Base-by-base conservation (phyloP, 148 eudicot genomes). In the Rhododendron henanense region DNA sequence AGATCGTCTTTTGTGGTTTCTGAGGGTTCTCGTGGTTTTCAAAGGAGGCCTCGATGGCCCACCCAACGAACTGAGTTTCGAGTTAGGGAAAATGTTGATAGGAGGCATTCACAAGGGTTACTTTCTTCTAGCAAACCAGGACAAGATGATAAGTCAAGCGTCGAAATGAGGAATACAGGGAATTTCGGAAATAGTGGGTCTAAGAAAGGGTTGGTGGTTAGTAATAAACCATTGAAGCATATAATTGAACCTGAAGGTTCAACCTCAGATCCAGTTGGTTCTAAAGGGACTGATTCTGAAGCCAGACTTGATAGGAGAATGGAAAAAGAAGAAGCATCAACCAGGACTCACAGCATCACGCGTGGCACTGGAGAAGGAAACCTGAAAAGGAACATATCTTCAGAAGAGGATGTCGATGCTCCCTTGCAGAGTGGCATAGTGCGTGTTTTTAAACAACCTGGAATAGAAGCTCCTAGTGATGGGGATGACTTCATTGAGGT, bases 401-500 rank as follows among this genome's bases (percentile, higher is more conserved):
- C 93, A 55, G 98, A 93, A 87, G 97, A 91, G 73, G 95, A 97
- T 89, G 91, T 91, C 82, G 98, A 94, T 89, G 96, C 96, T 83
- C 99, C 99, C 41, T 88, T 95, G 92, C 98, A 95, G 85, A 95
- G 94, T 88, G 99, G 99, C 79, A 85, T 97, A 82, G 98, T 95
- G 51, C 92, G 93, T 53, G 92, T 95, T 79, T 97, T 89, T 83
- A 88, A 92, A 81, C 99, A 97, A 85, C 91, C 99, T 86, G 99
- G 98, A 65, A 97, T 97, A 59, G 99, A 97, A 90, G 91, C 93
- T 47, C 95, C 95, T 3, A 97, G 98, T 87, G 99, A 97, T 80
- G 99, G 93, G 85, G 98, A 97, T 91, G 98, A 95, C 87, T 97
- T 97, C 85, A 95, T 95, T 89, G 95, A 97, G 91, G 99, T 97